Evolutionary conservation across 139 green algal species (phyloP).

Genomic region (Yamagishiella unicocca): DNA sequence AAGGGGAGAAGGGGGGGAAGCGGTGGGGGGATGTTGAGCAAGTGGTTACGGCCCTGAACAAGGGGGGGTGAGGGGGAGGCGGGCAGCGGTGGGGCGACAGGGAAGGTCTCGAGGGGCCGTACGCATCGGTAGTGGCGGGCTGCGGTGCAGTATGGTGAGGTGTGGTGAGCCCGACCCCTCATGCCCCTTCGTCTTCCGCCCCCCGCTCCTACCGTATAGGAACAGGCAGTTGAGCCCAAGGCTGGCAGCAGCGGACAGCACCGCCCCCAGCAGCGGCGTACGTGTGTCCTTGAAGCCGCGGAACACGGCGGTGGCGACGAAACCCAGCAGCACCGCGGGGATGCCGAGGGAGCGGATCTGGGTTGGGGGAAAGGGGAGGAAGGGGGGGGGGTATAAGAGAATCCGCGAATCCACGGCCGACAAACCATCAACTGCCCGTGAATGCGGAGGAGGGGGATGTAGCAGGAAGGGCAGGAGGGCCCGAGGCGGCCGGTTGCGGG

Average conservation of each 20-base stretch:
- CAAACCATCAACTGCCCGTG: no score
- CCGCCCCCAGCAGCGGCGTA: conserved; percentile 64
- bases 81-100: no score
- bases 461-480: no score
- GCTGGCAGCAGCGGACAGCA: conserved; percentile 24
- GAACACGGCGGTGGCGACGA: conserved; percentile 72
- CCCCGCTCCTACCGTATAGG: conserved; percentile 27
- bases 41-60: no score
- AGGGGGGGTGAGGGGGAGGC: no score
- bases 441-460: no score
- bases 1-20: background rate
- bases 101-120: no score
- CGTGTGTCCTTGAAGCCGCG: conserved; percentile 73
- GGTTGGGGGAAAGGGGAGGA: background rate
- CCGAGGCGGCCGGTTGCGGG: no score
- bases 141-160: no score
- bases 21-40: background rate
- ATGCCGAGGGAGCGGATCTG: conserved; percentile 58
- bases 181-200: background rate
- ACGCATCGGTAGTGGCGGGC: no score
- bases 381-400: background rate
- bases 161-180: no score
- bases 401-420: no score
- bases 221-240: conserved; percentile 60
- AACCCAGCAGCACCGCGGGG: conserved; percentile 62